Conservation (phyloP, 352 stramenopile species). For the Globisporangium iwayamae region DNA sequence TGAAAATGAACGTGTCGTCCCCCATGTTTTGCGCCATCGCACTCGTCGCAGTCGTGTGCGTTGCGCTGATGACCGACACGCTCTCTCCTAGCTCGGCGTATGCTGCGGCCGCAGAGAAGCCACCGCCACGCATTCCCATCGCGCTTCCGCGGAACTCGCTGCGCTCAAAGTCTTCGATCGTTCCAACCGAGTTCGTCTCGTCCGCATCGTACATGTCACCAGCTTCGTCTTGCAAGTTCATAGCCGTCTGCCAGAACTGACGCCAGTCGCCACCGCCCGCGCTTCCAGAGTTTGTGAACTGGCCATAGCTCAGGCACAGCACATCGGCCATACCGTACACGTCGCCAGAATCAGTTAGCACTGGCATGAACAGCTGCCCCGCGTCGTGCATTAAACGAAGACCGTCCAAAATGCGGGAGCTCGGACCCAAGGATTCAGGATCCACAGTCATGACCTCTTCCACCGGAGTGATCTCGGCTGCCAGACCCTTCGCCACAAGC, state of each 20-base stretch:
- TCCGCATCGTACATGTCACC: constrained; percentile 74
- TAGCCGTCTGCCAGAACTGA: constrained; percentile 86
- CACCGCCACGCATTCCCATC: constrained; percentile 26
- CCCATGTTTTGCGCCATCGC: constrained; percentile 61
- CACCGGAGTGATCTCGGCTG: constrained; percentile 69
- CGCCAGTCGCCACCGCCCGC: constrained; percentile 77
- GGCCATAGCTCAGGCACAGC: constrained; percentile 82
- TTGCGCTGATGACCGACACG: constrained; percentile 80
- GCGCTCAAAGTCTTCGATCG: constrained; percentile 88
- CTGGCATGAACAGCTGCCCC: constrained; percentile 82
- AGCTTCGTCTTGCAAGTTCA: constrained; percentile 84
- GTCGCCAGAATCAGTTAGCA: constrained; percentile 70
- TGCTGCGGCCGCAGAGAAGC: constrained; percentile 53
- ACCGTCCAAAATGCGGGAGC: constrained; percentile 80
- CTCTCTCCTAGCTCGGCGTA: constrained; percentile 85
- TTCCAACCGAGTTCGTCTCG: constrained; percentile 77
- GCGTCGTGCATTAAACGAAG: constrained; percentile 85
- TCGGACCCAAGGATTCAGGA: constrained; percentile 66
- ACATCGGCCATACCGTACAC: constrained; percentile 87
- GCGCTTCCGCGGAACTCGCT: constrained; percentile 60
- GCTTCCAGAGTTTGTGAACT: constrained; percentile 81
- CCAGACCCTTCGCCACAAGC: constrained; percentile 76
- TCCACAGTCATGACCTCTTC: constrained; percentile 86
- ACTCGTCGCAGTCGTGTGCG: constrained; percentile 73
- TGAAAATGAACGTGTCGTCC: constrained; percentile 86